phyloP scores from a whole-genome alignment of 2,329 filamentous ascomycete species.

The Sporothrix globosa region DNA sequence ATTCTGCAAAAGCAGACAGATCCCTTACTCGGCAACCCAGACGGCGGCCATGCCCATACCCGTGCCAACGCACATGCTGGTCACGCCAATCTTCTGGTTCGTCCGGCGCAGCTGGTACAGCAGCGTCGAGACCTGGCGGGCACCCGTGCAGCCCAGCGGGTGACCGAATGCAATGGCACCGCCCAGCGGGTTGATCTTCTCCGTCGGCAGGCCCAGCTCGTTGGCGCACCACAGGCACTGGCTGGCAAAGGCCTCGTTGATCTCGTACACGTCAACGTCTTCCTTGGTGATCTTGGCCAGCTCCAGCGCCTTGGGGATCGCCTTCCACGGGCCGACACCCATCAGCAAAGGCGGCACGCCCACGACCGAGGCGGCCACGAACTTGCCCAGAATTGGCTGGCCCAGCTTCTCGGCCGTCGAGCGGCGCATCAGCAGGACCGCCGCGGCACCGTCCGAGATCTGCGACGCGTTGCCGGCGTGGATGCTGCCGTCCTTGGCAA shows the following conservation, averaged over 20 bases:
- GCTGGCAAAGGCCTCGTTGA: slow-evolving; percentile 97
- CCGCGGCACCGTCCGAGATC: slow-evolving; percentile 93
- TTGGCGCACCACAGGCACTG: slow-evolving; percentile 94
- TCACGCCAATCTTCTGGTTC: slow-evolving; percentile 83
- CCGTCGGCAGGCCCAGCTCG: slow-evolving; percentile 76
- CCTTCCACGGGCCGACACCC: slow-evolving; percentile 94
- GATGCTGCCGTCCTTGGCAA: slow-evolving; percentile 84
- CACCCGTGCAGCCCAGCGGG: slow-evolving; percentile 91
- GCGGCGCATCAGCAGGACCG: slow-evolving; percentile 93
- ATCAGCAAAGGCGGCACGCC: slow-evolving; percentile 93
- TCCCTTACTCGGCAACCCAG: slow-evolving; percentile 83
- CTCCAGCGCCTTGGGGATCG: slow-evolving; percentile 87
- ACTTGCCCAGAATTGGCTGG: slow-evolving; percentile 90
- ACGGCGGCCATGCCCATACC: slow-evolving; percentile 98
- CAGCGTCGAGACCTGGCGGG: slow-evolving; percentile 88
- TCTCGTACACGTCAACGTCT: slow-evolving; percentile 96
- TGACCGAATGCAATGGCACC: slow-evolving; percentile 96
- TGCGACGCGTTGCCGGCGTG: slow-evolving; percentile 96
- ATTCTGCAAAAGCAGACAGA: background rate
- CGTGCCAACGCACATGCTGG: slow-evolving; percentile 94
- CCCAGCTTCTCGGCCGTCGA: slow-evolving; percentile 85
- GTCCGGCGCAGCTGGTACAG: slow-evolving; percentile 87
- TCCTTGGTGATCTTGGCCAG: slow-evolving; percentile 84
- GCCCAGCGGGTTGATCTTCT: slow-evolving; percentile 97
- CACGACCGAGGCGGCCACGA: slow-evolving; percentile 79